A percentile compares a stretch with the other conserved stretches of the same genome.
Evolutionary conservation across 805 yeast species (phyloP).

Genomic region (Metschnikowia chrysomelidarum): DNA sequence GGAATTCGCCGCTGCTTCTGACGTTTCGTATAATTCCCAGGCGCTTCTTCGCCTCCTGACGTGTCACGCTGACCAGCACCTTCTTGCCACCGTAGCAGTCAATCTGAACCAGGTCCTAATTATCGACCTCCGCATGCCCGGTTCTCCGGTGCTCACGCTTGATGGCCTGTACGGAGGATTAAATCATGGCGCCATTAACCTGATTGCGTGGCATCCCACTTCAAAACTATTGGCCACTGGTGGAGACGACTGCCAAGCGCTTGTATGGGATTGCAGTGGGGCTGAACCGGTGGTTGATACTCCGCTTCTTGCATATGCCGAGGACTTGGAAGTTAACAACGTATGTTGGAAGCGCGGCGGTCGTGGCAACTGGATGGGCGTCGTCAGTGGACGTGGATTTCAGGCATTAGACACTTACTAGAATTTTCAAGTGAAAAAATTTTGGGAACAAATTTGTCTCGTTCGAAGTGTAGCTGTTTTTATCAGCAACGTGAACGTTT

Average conservation of each 20-base stretch:
- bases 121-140: constrained; percentile 86
- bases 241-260: constrained; percentile 70
- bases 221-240: constrained; percentile 62
- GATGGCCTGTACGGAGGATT: constrained; percentile 49
- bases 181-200: constrained; percentile 66
- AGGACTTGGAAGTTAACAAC: constrained; percentile 70
- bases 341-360: constrained; percentile 63
- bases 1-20: constrained; percentile 1
- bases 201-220: constrained; percentile 81
- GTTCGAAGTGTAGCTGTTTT: too few relatives aligned
- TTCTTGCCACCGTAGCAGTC: constrained; percentile 78
- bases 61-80: constrained; percentile 75
- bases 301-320: constrained; percentile 54
- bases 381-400: constrained; percentile 63
- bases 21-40: constrained; percentile 32
- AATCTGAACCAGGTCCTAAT: constrained; percentile 64
- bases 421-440: too few relatives aligned
- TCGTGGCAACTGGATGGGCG: constrained; percentile 86
- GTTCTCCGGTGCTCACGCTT: constrained; percentile 68
- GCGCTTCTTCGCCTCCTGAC: constrained; percentile 78
- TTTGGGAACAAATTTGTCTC: too few relatives aligned
- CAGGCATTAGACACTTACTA: constrained; percentile 51
- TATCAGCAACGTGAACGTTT: too few relatives aligned
- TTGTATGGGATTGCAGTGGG: constrained; percentile 60
- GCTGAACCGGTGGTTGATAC: constrained; percentile 24